Evolutionary conservation across 2,329 filamentous ascomycete genomes (phyloP).

Genomic region (Bipolaris oryzae): DNA sequence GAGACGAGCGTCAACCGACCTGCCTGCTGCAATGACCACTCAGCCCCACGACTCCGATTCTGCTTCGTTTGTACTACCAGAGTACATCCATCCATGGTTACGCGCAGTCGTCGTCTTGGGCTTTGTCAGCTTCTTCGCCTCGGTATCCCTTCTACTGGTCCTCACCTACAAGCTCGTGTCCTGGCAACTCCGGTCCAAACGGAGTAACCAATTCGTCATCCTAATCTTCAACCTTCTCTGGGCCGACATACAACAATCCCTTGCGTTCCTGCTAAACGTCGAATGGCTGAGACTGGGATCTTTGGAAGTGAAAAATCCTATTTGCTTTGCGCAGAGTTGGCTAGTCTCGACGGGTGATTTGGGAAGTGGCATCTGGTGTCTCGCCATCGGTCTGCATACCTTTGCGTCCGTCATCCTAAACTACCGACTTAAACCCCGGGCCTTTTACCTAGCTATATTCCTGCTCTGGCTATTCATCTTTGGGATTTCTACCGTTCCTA

Average conservation of each 20-base stretch:
- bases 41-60: conserved; percentile 33
- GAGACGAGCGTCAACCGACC: neutral
- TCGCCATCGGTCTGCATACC: conserved; percentile 69
- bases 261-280: conserved; percentile 68
- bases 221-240: conserved; percentile 72
- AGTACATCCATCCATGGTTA: conserved; percentile 49
- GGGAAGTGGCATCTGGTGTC: conserved; percentile 70
- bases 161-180: conserved; percentile 55
- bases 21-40: conserved; percentile 27
- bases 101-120: conserved; percentile 55
- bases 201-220: conserved; percentile 69
- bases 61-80: conserved; percentile 42
- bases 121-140: conserved; percentile 55
- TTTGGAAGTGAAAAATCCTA: conserved; percentile 59
- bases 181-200: conserved; percentile 46
- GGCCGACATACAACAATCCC: conserved; percentile 70
- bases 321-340: conserved; percentile 71
- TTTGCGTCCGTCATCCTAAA: conserved; percentile 66
- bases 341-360: conserved; percentile 71
- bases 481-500: conserved; percentile 60
- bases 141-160: conserved; percentile 51
- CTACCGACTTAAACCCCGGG: conserved; percentile 57
- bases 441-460: conserved; percentile 58
- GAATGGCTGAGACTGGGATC: conserved; percentile 62
- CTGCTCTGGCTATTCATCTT: conserved; percentile 66